Percentiles rank a stretch among this genome's conserved stretches.
Evolutionary conservation across 1,284 basidiomycete genomes (phyloP).

Genomic region (Moniliella sp.): DNA sequence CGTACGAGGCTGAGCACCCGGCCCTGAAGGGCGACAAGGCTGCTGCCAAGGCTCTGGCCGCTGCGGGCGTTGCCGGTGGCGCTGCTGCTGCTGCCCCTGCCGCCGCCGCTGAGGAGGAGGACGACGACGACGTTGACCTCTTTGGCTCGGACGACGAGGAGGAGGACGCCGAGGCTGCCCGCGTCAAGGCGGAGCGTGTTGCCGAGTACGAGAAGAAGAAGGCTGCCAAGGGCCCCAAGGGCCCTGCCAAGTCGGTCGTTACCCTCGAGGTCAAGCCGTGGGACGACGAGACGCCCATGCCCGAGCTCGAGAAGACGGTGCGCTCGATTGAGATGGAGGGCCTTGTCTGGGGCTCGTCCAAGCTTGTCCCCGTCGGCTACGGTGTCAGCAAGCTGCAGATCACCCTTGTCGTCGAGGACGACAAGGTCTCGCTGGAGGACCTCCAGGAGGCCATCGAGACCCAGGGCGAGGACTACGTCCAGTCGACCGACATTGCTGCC

Average conservation of each 20-base stretch:
- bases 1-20: slow-evolving; percentile 25
- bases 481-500: slow-evolving; percentile 61
- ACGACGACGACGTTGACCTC: slow-evolving; percentile 76
- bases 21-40: slow-evolving; percentile 29
- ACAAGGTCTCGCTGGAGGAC: slow-evolving; percentile 78
- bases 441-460: slow-evolving; percentile 46
- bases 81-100: background rate
- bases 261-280: slow-evolving; percentile 90
- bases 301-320: slow-evolving; percentile 56
- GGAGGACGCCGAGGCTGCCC: slow-evolving; percentile 75
- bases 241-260: slow-evolving; percentile 53
- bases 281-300: slow-evolving; percentile 98
- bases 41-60: slow-evolving; percentile 12
- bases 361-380: slow-evolving; percentile 77
- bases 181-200: slow-evolving; percentile 80
- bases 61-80: slow-evolving; percentile 1
- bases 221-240: slow-evolving; percentile 53
- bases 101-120: slow-evolving; percentile 43
- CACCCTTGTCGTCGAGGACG: slow-evolving; percentile 84
- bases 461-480: slow-evolving; percentile 73
- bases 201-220: slow-evolving; percentile 84
- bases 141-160: slow-evolving; percentile 72
- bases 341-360: slow-evolving; percentile 69
- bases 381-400: slow-evolving; percentile 82
- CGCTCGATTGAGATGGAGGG: slow-evolving; percentile 72